Evolutionary conservation across 306 rosid genomes (phyloP).

Genomic region (Crotalaria pallida): DNA sequence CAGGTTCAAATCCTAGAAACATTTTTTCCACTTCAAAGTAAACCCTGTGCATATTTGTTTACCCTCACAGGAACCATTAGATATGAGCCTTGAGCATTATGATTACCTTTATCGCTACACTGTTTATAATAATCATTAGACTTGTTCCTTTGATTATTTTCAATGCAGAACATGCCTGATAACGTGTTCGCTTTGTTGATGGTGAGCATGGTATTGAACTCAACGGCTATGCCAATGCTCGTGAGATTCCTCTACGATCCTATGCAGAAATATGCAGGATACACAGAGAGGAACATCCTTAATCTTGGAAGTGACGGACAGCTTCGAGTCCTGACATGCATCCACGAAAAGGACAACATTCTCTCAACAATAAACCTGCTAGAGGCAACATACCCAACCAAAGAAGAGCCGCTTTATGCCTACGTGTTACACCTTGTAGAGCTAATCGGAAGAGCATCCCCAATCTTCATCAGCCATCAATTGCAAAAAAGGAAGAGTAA

Average conservation of each 20-base stretch:
- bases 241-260: conserved; percentile 46
- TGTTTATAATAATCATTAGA: too few species aligned
- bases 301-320: conserved; percentile 29
- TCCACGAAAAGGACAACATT: conserved; percentile 37
- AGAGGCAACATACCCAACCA: conserved; percentile 41
- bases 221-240: conserved; percentile 27
- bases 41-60: too few species aligned
- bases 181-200: conserved; percentile 27
- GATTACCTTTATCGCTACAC: too few species aligned
- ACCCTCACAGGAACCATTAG: too few species aligned
- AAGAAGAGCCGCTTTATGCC: conserved; percentile 31
- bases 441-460: conserved; percentile 57
- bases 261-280: conserved; percentile 45
- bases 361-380: conserved; percentile 51
- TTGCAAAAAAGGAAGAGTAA: conserved; percentile 29
- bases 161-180: conserved; percentile 24
- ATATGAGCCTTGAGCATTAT: too few species aligned
- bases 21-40: too few species aligned
- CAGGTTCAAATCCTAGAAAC: too few species aligned
- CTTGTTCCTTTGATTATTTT: neutral
- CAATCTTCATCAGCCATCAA: conserved; percentile 53
- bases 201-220: conserved; percentile 1
- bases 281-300: conserved; percentile 42
- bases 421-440: conserved; percentile 58
- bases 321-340: conserved; percentile 45